Conservation (phyloP, 2,329 filamentous ascomycete species). For the Xylariaceae sp. region DNA sequence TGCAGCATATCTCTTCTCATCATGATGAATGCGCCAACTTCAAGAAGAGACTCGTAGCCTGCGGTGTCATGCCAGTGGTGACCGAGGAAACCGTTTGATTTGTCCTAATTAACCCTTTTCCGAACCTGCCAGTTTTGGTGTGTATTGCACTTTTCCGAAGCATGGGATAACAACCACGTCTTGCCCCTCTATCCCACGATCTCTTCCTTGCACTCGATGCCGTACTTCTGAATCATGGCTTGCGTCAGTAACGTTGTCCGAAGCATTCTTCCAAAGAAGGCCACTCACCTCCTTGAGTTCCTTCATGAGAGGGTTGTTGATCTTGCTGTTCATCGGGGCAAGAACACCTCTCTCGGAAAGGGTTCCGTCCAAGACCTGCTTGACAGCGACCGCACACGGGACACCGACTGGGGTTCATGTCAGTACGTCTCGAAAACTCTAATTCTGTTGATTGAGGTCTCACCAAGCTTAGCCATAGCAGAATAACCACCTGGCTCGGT, state of each 20-base stretch:
- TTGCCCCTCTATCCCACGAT: constrained; percentile 12
- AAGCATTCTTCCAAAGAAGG: neutral
- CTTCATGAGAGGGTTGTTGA: constrained; percentile 58
- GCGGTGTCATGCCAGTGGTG: too few relatives aligned
- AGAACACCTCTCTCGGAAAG: constrained; percentile 69
- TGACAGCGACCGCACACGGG: constrained; percentile 44
- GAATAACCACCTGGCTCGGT: constrained; percentile 66
- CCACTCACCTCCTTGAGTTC: constrained; percentile 47
- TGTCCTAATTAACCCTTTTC: too few relatives aligned
- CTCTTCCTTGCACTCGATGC: constrained; percentile 40
- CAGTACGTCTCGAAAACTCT: neutral
- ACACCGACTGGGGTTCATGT: too few relatives aligned
- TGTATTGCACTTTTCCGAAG: too few relatives aligned
- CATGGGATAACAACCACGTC: too few relatives aligned
- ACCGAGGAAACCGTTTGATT: too few relatives aligned
- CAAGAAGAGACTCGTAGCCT: too few relatives aligned
- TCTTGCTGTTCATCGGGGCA: constrained; percentile 68
- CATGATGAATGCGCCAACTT: too few relatives aligned
- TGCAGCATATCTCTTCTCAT: too few relatives aligned
- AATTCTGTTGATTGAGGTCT: neutral
- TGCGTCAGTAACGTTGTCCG: constrained; percentile 35
- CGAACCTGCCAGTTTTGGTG: too few relatives aligned
- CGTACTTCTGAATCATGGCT: too few relatives aligned
- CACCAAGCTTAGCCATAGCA: constrained; percentile 64
- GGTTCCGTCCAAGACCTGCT: constrained; percentile 71